These are phyloP conservation scores for Stemphylium beticola DNA, from an alignment of 2,329 filamentous ascomycete genomes.

Conservation along the genomic window DNA sequence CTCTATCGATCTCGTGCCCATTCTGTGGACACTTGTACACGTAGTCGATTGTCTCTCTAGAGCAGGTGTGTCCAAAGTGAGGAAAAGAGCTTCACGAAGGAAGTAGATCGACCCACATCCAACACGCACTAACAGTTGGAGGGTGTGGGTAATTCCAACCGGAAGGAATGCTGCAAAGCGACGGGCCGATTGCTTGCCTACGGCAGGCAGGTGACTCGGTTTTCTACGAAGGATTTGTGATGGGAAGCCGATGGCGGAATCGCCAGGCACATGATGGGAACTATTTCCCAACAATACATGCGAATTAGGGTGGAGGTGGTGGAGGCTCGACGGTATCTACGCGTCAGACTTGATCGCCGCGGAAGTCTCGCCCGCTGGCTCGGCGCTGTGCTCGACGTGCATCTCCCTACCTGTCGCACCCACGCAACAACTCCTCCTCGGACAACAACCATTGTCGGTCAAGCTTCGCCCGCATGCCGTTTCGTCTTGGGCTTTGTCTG, in stretches of 20 bases:
- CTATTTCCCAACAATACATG: background rate
- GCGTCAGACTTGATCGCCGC: background rate
- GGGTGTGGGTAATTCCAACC: background rate
- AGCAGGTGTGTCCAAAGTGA: background rate
- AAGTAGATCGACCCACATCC: background rate
- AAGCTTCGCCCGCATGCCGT: constrained; percentile 10
- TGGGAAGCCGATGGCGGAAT: background rate
- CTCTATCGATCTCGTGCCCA: background rate
- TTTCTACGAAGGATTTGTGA: background rate
- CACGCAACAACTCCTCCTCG: background rate
- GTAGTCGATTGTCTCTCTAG: background rate
- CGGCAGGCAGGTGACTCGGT: background rate
- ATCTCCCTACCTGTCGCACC: background rate
- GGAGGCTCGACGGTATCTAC: background rate
- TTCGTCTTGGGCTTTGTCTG: constrained; percentile 11
- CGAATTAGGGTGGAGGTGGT: background rate
- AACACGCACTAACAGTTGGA: background rate
- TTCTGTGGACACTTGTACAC: background rate
- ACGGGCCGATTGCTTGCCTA: background rate
- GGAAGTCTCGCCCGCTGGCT: background rate
- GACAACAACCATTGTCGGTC: constrained; percentile 3
- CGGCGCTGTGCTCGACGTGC: constrained; percentile 11
- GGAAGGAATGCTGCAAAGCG: background rate
- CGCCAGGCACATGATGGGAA: background rate
- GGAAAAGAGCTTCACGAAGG: background rate